These are phyloP conservation scores for Theobroma grandiflorum DNA, from an alignment of 441 rosid species.

Conservation along the genomic window DNA sequence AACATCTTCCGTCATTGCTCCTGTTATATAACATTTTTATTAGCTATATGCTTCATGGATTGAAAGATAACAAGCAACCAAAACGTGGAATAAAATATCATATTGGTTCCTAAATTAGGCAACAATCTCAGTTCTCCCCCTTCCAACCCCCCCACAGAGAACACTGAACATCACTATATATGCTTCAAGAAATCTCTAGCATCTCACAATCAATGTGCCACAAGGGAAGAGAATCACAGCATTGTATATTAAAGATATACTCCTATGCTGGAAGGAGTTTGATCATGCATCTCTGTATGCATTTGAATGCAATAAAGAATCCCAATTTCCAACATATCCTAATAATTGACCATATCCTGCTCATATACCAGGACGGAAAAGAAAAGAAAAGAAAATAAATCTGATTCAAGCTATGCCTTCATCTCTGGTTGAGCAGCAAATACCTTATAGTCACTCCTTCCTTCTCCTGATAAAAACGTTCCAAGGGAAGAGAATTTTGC, in stretches of 20 bases:
- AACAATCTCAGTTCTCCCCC: not conserved
- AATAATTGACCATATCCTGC: not conserved
- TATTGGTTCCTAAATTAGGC: not conserved
- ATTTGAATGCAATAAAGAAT: not conserved
- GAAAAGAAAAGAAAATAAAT: not conserved
- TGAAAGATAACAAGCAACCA: not conserved
- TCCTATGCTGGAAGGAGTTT: not conserved
- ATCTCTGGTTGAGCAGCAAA: too few relatives aligned
- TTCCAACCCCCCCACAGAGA: not conserved
- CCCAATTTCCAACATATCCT: not conserved
- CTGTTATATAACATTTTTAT: conserved; percentile 10
- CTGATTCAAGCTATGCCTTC: not conserved
- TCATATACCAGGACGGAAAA: not conserved
- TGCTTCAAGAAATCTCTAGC: not conserved
- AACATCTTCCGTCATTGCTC: conserved; percentile 32
- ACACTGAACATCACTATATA: not conserved
- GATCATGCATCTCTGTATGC: not conserved
- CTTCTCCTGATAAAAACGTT: not conserved
- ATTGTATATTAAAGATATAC: not conserved
- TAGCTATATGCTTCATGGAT: not conserved
- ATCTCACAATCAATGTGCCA: not conserved
- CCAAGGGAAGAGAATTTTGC: not conserved
- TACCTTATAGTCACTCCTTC: not conserved
- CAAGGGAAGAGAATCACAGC: not conserved
- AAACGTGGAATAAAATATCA: not conserved